Conservation (phyloP, 148 eudicot species). For the Fagopyrum tataricum region DNA sequence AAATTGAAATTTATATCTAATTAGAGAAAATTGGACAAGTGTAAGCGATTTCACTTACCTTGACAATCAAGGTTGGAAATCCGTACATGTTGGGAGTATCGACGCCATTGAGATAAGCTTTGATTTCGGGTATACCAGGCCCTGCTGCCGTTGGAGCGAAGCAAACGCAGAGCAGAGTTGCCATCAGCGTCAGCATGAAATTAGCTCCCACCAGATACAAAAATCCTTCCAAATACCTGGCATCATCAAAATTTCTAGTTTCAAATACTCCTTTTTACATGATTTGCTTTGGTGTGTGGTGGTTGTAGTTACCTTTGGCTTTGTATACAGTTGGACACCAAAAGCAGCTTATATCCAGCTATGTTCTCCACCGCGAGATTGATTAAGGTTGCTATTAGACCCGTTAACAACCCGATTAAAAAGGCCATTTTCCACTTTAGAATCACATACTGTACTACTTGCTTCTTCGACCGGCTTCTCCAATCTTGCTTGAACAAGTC, state of each 20-base stretch:
- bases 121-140: constrained; percentile 87
- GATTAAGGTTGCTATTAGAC: constrained; percentile 32
- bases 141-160: constrained; percentile 95
- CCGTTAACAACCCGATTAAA: constrained; percentile 33
- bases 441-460: constrained; percentile 33
- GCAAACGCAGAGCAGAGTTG: constrained; percentile 57
- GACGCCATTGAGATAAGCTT: constrained; percentile 83
- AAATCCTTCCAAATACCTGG: constrained; percentile 71
- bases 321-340: constrained; percentile 26
- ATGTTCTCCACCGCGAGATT: constrained; percentile 38
- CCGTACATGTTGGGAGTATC: constrained; percentile 90
- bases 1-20: too few relatives aligned
- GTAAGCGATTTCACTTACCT: constrained; percentile 35
- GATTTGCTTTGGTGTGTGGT: neutral
- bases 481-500: constrained; percentile 39
- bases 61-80: constrained; percentile 72
- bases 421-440: constrained; percentile 37
- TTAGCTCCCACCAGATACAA: constrained; percentile 45
- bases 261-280: neutral
- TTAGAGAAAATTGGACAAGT: neutral
- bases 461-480: constrained; percentile 34
- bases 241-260: constrained; percentile 10
- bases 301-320: constrained; percentile 18
- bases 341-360: constrained; percentile 42
- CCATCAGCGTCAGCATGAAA: constrained; percentile 49